Conservation (phyloP, 2,329 filamentous ascomycete species). For the Fusarium sp. region DNA sequence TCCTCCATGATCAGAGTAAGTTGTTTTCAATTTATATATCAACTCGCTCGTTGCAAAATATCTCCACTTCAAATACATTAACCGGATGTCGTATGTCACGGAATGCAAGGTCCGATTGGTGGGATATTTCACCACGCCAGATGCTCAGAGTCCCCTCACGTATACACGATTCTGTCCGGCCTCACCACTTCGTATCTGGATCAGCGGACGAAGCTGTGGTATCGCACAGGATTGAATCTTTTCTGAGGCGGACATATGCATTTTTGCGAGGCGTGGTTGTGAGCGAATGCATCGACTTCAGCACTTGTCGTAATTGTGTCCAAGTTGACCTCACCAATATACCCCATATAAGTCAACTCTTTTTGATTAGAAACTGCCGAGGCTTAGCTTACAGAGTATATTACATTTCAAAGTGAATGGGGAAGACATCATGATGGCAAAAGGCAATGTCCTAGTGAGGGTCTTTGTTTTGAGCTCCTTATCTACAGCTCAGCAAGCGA, state of each 20-base stretch:
- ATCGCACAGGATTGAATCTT: not conserved
- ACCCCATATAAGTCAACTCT: not conserved
- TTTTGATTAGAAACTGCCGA: too few relatives aligned
- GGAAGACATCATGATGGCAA: not conserved
- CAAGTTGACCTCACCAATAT: not conserved
- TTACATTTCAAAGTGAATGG: not conserved
- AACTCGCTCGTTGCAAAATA: not conserved
- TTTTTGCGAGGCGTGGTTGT: not conserved
- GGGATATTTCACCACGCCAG: not conserved
- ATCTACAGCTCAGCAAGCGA: not conserved
- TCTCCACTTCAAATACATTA: not conserved
- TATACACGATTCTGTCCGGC: not conserved
- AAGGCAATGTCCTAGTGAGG: not conserved
- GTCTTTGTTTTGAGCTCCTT: not conserved
- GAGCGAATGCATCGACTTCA: not conserved
- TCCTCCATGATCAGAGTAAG: accelerated
- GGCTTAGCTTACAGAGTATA: accelerated
- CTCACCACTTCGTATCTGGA: accelerated
- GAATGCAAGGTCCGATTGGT: constrained; percentile 17
- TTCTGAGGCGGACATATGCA: not conserved
- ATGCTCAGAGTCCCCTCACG: not conserved
- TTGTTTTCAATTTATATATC: not conserved
- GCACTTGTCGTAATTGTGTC: accelerated
- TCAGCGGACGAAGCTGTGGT: not conserved
- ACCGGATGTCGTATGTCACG: constrained; percentile 19